phyloP scores from a whole-genome alignment of 1,284 basidiomycete species.

The Acaromyces ingoldii region DNA sequence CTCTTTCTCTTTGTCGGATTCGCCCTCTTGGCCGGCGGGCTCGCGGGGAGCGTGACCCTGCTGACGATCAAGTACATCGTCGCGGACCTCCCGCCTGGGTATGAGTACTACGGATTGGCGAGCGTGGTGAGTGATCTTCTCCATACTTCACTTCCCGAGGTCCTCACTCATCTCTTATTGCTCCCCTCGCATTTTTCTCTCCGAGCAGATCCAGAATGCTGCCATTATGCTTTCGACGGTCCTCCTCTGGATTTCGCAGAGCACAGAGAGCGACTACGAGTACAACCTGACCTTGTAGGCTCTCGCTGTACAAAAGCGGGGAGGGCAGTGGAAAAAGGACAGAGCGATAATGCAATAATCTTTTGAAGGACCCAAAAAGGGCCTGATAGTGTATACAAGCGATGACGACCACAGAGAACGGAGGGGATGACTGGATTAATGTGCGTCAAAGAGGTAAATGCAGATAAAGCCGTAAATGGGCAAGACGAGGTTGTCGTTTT shows the following conservation, averaged over 20 bases:
- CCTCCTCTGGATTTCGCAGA: conserved; percentile 81
- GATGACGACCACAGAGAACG: too few relatives aligned
- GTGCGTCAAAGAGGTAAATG: too few relatives aligned
- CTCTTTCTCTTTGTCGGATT: conserved; percentile 91
- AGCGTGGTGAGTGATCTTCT: conserved; percentile 59
- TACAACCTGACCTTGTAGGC: conserved; percentile 62
- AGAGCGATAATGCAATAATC: too few relatives aligned
- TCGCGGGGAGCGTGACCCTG: conserved; percentile 85
- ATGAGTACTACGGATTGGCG: conserved; percentile 84
- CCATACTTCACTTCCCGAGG: background rate
- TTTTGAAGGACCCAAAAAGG: too few relatives aligned
- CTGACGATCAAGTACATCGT: conserved; percentile 88
- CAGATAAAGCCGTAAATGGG: conserved; percentile 43
- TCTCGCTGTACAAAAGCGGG: too few relatives aligned
- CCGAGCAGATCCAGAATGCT: conserved; percentile 63
- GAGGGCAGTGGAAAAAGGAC: too few relatives aligned
- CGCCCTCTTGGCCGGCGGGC: conserved; percentile 89
- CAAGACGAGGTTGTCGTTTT: conserved; percentile 49
- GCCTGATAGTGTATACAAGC: too few relatives aligned
- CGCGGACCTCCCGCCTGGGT: conserved; percentile 67
- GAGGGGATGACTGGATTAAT: too few relatives aligned
- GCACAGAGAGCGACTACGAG: conserved; percentile 73
- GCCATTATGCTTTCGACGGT: conserved; percentile 84
- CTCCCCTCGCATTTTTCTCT: background rate
- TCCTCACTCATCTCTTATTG: background rate